phyloP scores from a whole-genome alignment of 2,329 filamentous ascomycete genomes.

The Cladosporium sp. region DNA sequence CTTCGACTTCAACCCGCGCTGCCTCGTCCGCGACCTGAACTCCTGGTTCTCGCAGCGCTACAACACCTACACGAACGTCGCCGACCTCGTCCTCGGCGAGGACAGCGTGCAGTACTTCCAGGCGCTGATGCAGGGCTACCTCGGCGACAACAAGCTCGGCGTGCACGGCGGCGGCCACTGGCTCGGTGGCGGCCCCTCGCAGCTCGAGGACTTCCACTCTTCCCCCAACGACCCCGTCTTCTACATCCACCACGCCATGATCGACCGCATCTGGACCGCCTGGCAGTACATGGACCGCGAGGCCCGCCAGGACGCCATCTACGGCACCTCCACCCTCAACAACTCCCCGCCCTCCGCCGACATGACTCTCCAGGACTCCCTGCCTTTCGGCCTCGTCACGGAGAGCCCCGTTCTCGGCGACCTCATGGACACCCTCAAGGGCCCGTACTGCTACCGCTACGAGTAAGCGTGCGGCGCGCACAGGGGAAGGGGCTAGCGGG shows the following conservation, averaged over 20 bases:
- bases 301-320: constrained; percentile 34
- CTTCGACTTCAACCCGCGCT: constrained; percentile 22
- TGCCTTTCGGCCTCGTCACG: constrained; percentile 31
- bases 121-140: constrained; percentile 25
- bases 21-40: constrained; percentile 21
- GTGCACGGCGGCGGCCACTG: constrained; percentile 45
- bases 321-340: constrained; percentile 41
- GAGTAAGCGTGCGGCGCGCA: constrained; percentile 15
- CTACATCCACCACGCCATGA: constrained; percentile 44
- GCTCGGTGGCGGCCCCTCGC: constrained; percentile 37
- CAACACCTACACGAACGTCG: constrained; percentile 20
- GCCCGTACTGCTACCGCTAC: constrained; percentile 30
- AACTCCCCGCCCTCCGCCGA: constrained; percentile 39
- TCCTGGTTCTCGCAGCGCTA: constrained; percentile 17
- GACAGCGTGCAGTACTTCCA: constrained; percentile 25
- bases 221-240: constrained; percentile 45
- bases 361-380: constrained; percentile 39
- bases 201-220: constrained; percentile 38
- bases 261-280: constrained; percentile 44
- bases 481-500: too few species aligned
- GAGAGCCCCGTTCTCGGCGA: constrained; percentile 21
- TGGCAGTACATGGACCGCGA: constrained; percentile 45
- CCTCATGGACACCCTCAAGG: constrained; percentile 28
- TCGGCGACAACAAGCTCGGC: constrained; percentile 25
- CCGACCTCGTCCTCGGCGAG: constrained; percentile 23